Evolutionary conservation across 2,329 filamentous ascomycete genomes (phyloP), one percentile per base, ranked within the genome.

Genomic region (Diaporthe aspalathi): DNA sequence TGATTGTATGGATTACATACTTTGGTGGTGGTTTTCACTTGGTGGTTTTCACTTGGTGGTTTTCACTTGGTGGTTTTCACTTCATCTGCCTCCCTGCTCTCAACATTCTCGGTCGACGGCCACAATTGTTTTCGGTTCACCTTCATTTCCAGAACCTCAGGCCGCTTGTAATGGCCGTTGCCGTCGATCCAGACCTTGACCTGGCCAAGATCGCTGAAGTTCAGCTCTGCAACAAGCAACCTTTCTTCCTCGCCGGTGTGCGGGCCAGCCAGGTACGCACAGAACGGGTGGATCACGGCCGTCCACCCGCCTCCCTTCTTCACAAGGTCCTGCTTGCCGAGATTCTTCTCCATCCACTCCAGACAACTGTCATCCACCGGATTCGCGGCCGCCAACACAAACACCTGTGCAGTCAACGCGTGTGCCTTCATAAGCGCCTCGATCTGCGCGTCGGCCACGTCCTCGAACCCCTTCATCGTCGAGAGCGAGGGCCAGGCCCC

Each of bases 351-450:
- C 76, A 82, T 79, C 79, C 83, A 85, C 17, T 78, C 73, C 17
- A 85, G 74, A 49, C 83, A 84, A 2, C 73, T 76, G 16, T 82
- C 77, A 45, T 85, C 83, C 2, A 85, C 80, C 38, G 83, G 84
- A 67, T 82, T 83, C 8, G 79, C 80, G 2, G 83, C 83, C 1
- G 78, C 78, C 38, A 85, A 75, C 27, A 84, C 83, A 67, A 84
- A 85, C 2, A 82, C 80, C 70, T 85, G 83, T 17, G 80, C 83
- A 1, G 82, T 84, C 29, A 85, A 71, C 2, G 84, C 83, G 71
- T 85, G 83, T 6, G 77, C 76, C 76, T 84, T 85, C 83, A 84
- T 85, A 45, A 85, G 73, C 6, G 81, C 83, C 76, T 85, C 83
- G 67, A 85, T 84, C 75, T 84, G 82, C n/a, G 77, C 77, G 72